Base-by-base conservation (phyloP, 176 grass and related monocot genomes). In the Aegilops bicornis region DNA sequence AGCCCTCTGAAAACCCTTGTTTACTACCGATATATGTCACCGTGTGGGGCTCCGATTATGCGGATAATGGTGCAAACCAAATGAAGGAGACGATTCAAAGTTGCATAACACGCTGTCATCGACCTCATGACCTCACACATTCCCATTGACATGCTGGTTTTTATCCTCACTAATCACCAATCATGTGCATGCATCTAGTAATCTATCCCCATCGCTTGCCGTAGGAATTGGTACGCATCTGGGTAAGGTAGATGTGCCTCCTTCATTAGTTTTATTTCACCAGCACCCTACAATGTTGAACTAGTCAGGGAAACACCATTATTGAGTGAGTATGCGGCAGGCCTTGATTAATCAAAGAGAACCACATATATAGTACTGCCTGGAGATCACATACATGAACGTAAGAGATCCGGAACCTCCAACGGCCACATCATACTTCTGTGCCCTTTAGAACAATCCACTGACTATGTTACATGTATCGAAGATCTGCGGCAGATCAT, bases 111-210 rank as follows among this genome's bases (percentile, higher is more conserved):
- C 2, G 36, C 0, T 82, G 72, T 64, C 40, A 78, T 86, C 64
- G 31, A 56, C 23, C 62, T 64, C 40, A 11, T 86, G 79, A 73
- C 88, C 72, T 73, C 84, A 83, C 35, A 58, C 52, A 65, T 83
- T 86, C 84, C 12, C 4, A 15, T 58, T 90, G 56, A 42, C 13
- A 83, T 65, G 35, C 17, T 37, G 52, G 62, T 50, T 50, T 63
- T 64, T 60, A 73, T 31, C 30, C 19, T 37, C 73, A 27, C 66
- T 66, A 83, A 79, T 84, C 73, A n/a, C 67, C 75, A 84, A 79
- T 84, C 14, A 79, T 87, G 24, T 43, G 32, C 74, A 66, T 73
- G 72, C 66, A 87, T 79, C 84, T 86, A 52, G 20, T 14, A 14
- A 62, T 70, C 22, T 27, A n/a, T 69, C 24, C 4, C 2, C 30